phyloP scores from a whole-genome alignment of 306 rosid species.

The Dalbergia cultrata region DNA sequence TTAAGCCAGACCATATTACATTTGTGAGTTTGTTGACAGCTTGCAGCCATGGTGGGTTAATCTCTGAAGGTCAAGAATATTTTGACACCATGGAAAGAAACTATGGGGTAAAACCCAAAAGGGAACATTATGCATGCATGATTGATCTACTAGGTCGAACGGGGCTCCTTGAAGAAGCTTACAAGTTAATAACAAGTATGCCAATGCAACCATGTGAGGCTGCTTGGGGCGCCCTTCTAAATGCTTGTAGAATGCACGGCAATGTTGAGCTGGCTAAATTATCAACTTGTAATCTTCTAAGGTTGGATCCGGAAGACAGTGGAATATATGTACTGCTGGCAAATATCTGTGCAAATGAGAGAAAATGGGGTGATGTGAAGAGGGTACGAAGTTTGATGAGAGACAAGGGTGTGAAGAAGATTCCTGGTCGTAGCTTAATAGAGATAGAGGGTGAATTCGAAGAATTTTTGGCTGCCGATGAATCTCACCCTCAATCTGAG shows the following conservation, averaged over 20 bases:
- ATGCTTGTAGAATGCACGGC: constrained; percentile 74
- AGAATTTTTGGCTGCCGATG: constrained; percentile 80
- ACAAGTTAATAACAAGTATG: constrained; percentile 66
- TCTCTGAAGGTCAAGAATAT: constrained; percentile 61
- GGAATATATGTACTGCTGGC: constrained; percentile 72
- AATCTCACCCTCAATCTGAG: constrained; percentile 69
- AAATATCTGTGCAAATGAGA: constrained; percentile 63
- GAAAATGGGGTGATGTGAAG: constrained; percentile 77
- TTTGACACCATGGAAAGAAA: constrained; percentile 62
- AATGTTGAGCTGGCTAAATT: constrained; percentile 72
- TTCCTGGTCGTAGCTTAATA: constrained; percentile 75
- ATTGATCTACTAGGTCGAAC: constrained; percentile 74
- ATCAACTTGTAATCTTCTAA: constrained; percentile 62
- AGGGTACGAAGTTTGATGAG: constrained; percentile 77
- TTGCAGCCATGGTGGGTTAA: constrained; percentile 77
- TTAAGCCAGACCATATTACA: constrained; percentile 69
- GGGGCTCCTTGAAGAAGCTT: constrained; percentile 74
- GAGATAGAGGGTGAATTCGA: constrained; percentile 69
- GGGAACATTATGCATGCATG: constrained; percentile 78
- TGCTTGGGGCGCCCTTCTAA: constrained; percentile 86
- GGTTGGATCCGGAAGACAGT: constrained; percentile 74
- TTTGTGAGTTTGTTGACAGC: constrained; percentile 77
- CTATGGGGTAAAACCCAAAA: constrained; percentile 65
- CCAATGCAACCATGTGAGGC: constrained; percentile 76
- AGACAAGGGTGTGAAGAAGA: constrained; percentile 78